Base-by-base conservation (phyloP, 2,329 filamentous ascomycete species). In the Ustilaginoidea virens region DNA sequence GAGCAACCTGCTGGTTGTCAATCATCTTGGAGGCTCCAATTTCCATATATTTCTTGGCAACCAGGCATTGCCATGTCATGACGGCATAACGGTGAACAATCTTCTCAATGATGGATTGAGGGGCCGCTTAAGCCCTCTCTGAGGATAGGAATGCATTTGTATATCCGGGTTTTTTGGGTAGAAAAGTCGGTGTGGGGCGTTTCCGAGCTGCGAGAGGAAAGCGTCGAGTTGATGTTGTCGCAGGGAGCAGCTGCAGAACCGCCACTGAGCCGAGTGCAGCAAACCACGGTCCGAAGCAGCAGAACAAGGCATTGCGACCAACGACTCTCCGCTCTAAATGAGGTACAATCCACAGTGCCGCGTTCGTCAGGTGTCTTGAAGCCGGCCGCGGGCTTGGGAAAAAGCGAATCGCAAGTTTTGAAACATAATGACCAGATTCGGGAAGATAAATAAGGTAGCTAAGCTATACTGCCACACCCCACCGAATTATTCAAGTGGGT, bases 51-150 rank as follows among this genome's bases (percentile, higher is more conserved):
- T 87, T 92, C 15, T 41, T 35, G 1, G 74, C 72, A 1, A 90
- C 71, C 0, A 81, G 77, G 69, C 69, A 80, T 2, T n/a, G n/a
- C n/a, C n/a, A n/a, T n/a, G n/a, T n/a, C n/a, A n/a, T n/a, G n/a
- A 85, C 64, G 1, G 82, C 68, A 52, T 92, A 77, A 11, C 66
- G 58, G 51, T 94, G 86, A 0, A 93, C 76, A 34, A 94, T 93
- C 62, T 93, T 93, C 52, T 94, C 86, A 3, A 81, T 90, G 29
- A 93, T 55, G 2, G 39, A 36, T 20, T 37, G 30, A 4, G 37
- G 27, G 3, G 27, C 18, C 1, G 46, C 7, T 7, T 18, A 9
- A 3, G 21, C 4, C 31, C n/a, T 59, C 55, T 30, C 61, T 49
- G 18, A 67, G 60, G 23, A 64, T 61, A 31, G 74, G 61, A 34